Evolutionary conservation across 208 protist genomes (phyloP), one percentile per base, ranked within the genome.

Genomic region (Crithidia brevicula): DNA sequence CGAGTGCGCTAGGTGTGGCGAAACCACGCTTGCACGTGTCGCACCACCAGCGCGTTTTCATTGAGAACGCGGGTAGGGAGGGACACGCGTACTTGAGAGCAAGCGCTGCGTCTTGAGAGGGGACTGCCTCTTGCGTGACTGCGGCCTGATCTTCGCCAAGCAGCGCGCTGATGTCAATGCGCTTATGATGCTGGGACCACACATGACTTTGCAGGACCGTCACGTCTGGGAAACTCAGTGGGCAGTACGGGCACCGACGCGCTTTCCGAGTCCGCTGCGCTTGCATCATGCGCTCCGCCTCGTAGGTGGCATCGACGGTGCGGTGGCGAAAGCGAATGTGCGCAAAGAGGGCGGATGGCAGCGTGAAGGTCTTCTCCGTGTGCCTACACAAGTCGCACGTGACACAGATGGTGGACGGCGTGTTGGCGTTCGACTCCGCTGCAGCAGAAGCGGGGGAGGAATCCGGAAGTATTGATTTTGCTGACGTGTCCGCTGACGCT

Each of bases 291-390:
- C 91, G 88, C 25, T 93, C 81, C 20, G 92, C 86, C 34, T 94
- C 83, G 53, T 84, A 85, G 22, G 70, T 72, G 16, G 91, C 83
- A 51, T 96, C 89, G 63, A 89, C 85, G 28, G 31, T 42, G 20
- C 87, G 83, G 74, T 96, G 91, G 34, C 89, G 86, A 61, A 96
- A 91, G 34, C 89, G 84, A 13, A 96, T 87, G 71, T 96, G 91
- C 8, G 91, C 83, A 59, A 88, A 94, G 6, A 96, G 72, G 0
- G 88, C 86, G 1, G 91, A 96, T 7, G 88, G 78, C 51, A 81
- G 74, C 25, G 74, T 92, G 80, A 88, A 96, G 33, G 92, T 67
- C 43, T 83, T 87, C 9, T 34, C 36, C 0, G 65, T n/a, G 0
- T 40, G 23, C 1, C 31, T 51, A 68, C 91, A 96, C 7, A 90